Conservation (phyloP, 371 early-diverging fungal species). For the Syncephalastrum sp. region DNA sequence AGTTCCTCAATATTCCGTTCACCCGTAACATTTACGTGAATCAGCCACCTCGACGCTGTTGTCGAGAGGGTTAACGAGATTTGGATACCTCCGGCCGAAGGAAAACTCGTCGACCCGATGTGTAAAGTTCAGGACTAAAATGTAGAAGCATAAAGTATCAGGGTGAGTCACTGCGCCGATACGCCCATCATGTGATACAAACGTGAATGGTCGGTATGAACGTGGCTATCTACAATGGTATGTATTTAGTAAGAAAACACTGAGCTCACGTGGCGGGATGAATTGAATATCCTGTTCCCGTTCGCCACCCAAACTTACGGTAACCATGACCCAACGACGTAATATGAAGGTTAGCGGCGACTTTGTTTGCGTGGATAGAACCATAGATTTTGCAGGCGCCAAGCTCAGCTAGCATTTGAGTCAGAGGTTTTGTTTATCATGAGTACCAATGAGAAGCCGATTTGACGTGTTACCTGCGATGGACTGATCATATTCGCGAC, state of each 20-base stretch:
- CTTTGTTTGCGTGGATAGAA: slow-evolving; percentile 72
- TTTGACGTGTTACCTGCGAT: slow-evolving; percentile 18
- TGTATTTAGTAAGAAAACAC: no score
- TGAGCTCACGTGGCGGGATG: not conserved
- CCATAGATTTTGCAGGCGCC: slow-evolving; percentile 80
- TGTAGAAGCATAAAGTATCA: slow-evolving; percentile 3
- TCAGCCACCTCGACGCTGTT: slow-evolving; percentile 68
- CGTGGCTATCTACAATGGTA: slow-evolving; percentile 25
- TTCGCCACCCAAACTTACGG: slow-evolving; percentile 35
- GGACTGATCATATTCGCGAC: slow-evolving; percentile 31
- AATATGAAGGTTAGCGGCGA: slow-evolving; percentile 88
- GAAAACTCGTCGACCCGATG: slow-evolving; percentile 91
- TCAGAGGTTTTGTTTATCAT: no score
- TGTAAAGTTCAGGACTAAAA: slow-evolving; percentile 85
- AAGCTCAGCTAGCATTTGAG: slow-evolving; percentile 30
- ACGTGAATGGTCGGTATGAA: slow-evolving; percentile 70
- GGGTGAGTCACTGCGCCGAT: not conserved
- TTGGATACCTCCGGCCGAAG: slow-evolving; percentile 84
- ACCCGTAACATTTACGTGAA: slow-evolving; percentile 38
- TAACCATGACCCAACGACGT: slow-evolving; percentile 92
- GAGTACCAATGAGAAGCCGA: no score
- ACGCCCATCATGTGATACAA: slow-evolving; percentile 7
- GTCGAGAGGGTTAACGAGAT: slow-evolving; percentile 85
- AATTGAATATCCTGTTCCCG: not conserved
- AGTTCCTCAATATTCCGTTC: not conserved